These are phyloP conservation scores for Theobroma grandiflorum DNA, from an alignment of 441 rosid genomes.

Conservation along the genomic window DNA sequence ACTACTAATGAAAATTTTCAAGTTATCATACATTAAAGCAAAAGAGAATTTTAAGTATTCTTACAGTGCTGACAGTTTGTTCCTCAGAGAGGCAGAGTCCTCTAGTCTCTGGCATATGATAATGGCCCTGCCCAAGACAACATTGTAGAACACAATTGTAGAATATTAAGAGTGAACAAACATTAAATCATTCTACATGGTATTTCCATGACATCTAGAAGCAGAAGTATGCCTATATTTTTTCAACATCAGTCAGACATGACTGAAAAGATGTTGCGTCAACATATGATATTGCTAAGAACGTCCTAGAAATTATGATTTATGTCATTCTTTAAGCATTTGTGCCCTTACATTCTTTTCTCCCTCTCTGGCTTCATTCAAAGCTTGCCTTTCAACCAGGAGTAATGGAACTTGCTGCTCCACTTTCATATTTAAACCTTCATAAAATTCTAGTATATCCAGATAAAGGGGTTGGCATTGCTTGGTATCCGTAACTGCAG, in stretches of 20 bases:
- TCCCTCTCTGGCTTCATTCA: slow-evolving; percentile 81
- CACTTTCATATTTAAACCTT: slow-evolving; percentile 67
- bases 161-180: slow-evolving; percentile 22
- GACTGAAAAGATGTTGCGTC: not conserved
- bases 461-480: slow-evolving; percentile 70
- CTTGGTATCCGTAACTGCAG: slow-evolving; percentile 72
- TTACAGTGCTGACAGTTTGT: slow-evolving; percentile 70
- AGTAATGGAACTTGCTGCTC: slow-evolving; percentile 75
- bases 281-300: not conserved
- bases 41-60: slow-evolving; percentile 26
- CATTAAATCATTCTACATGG: not conserved
- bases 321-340: slow-evolving; percentile 16
- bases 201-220: slow-evolving; percentile 11
- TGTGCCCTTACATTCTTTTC: slow-evolving; percentile 67
- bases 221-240: slow-evolving; percentile 10
- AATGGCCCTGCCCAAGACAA: slow-evolving; percentile 61
- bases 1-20: not conserved
- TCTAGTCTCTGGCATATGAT: slow-evolving; percentile 91
- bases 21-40: not conserved
- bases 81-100: slow-evolving; percentile 91
- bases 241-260: not conserved
- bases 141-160: slow-evolving; percentile 19
- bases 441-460: slow-evolving; percentile 68
- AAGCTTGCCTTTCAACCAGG: slow-evolving; percentile 77
- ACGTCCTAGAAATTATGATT: not conserved